Conservation (phyloP, 2,329 filamentous ascomycete species). For the Botryosphaeria dothidea region DNA sequence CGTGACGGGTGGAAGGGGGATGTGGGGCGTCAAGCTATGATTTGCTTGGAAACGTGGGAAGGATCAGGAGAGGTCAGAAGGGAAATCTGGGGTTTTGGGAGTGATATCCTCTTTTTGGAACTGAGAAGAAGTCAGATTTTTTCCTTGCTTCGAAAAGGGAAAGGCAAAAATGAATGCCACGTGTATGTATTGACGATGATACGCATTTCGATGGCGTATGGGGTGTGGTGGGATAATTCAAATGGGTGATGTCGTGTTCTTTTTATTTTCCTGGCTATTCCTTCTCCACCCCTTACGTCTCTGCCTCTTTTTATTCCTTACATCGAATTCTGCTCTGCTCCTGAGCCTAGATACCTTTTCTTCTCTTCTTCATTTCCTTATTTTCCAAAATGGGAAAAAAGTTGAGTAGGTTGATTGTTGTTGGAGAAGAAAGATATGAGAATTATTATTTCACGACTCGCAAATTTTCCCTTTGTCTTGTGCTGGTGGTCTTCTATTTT, state of each 20-base stretch:
- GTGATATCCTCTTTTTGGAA: neutral
- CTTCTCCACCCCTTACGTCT: neutral
- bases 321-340: neutral
- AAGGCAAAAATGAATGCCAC: neutral
- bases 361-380: neutral
- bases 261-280: neutral
- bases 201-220: slow-evolving; percentile 20
- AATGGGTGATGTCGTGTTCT: slow-evolving; percentile 5
- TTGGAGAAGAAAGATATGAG: neutral
- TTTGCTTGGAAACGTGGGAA: neutral
- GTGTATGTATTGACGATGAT: slow-evolving; percentile 18
- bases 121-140: neutral
- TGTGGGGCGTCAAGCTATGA: slow-evolving; percentile 70
- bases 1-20: slow-evolving; percentile 75
- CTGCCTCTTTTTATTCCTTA: neutral
- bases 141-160: neutral
- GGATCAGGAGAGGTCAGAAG: neutral
- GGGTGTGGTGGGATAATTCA: neutral
- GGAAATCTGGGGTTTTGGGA: neutral
- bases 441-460: too few species aligned
- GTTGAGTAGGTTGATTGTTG: neutral
- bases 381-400: neutral
- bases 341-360: slow-evolving; percentile 2
- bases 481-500: too few species aligned
- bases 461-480: too few species aligned